Evolutionary conservation across 2,329 filamentous ascomycete genomes (phyloP), one percentile per base, ranked within the genome.

Genomic region (Cryoendolithus antarcticus): DNA sequence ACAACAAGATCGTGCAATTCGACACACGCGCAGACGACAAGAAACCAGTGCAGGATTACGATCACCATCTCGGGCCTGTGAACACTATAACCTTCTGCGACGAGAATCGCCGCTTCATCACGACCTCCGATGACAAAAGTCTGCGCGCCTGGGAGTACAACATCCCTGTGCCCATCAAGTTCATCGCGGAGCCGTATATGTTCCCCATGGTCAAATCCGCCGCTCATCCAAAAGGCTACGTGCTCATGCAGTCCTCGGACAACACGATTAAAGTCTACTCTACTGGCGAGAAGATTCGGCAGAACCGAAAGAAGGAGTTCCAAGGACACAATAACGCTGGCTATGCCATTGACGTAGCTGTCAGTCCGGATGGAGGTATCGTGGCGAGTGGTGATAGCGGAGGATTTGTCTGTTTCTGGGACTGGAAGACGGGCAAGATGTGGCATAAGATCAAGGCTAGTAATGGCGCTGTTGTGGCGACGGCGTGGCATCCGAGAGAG

Each of bases 371-470:
- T 58, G 91, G 91, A 0, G 86, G 93, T 57, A 93, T 95, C 59
- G 69, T 98, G 39, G 81, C 78, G 12, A 83, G 76, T 12, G 91
- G 91, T 45, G 91, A 98, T 61, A 84, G 77, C 37, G 86, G 76
- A 10, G 91, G 93, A 29, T 95, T 76, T 54, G 77, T 94, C 34
- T 93, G 84, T 63, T 95, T 96, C 65, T 98, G 88, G 86, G 91
- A 96, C 63, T 98, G 88, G 85, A 98, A 98, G 74, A 95, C 86
- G 30, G 93, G 89, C 62, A 96, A 95, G 66, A 89, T 98, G 86
- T 94, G 86, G 64, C 86, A 94, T 65, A 96, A 96, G 71, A 77
- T 98, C 48, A 76, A 82, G 63, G 88, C 86, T 15, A 78, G 84
- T 43, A 86, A 86, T 39, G 75, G 81, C 38, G 77, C 88, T 4